Base-by-base conservation (phyloP, 1,139 yeast species). In the Geotrichum klebahnii region DNA sequence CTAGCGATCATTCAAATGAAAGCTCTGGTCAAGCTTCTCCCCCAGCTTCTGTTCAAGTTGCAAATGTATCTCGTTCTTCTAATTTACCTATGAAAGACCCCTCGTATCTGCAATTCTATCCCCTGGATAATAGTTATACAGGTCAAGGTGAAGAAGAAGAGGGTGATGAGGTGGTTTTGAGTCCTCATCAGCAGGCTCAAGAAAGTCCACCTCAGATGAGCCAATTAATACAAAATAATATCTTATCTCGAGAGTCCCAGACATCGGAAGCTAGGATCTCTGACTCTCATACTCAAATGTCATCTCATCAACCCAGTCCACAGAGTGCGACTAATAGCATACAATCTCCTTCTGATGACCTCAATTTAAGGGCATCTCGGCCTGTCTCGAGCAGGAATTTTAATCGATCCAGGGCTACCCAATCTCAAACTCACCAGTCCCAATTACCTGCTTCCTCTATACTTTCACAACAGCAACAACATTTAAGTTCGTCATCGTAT, bases 391-490 rank as follows among this genome's bases (percentile, higher is more conserved):
- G n/a, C n/a, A n/a, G n/a, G n/a, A n/a, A n/a, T n/a, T n/a, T n/a
- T n/a, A n/a, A 40, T 19, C 17, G 22, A 4, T 46, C 26, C 12
- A 12, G 19, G 3, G 34, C 23, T 3, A n/a, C n/a, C n/a, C 50
- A 40, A n/a, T 23, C 19, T 2, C 49, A 38, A 19, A 28, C 10
- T 12, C 46, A 43, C 12, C 37, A 24, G 16, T 40, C 28, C 3
- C 48, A 45, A 22, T 37, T 14, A 14, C 48, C 29, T 8, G 29
- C 29, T 26, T 36, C 38, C 10, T 43, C 40, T 5, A 35, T 19
- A 10, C 32, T 40, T 23, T 33, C 40, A 6, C 38, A 43, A 29
- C 48, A n/a, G n/a, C n/a, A 45, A 44, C 31, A 41, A 17, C 47
- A 35, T 5, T 16, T 44, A 26, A 40, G 41, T 3, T 34, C 47